Conservation (phyloP, 305 asterid species). For the Fraxinus albicans region DNA sequence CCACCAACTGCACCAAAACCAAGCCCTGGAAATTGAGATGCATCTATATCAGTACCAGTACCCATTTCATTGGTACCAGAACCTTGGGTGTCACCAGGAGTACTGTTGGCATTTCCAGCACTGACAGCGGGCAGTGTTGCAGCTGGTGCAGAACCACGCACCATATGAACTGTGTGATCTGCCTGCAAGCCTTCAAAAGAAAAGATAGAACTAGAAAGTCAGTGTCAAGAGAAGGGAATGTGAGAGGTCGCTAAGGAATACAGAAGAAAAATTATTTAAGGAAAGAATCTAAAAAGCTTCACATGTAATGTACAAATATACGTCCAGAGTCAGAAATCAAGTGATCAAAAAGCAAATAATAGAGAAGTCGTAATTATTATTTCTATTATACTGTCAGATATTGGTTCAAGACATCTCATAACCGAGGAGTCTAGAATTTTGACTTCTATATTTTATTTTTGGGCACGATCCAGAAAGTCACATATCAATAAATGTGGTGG, state of each 20-base stretch:
- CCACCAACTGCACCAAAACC: slow-evolving; percentile 51
- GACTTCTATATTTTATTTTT: no score
- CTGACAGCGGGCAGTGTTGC: slow-evolving; percentile 42
- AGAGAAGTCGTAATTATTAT: no score
- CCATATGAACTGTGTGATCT: slow-evolving; percentile 39
- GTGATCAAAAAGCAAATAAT: no score
- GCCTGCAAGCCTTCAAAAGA: slow-evolving; percentile 50
- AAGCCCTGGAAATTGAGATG: slow-evolving; percentile 47
- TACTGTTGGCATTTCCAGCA: slow-evolving; percentile 34
- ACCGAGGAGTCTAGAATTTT: no score
- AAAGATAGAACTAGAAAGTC: background rate
- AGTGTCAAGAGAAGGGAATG: slow-evolving; percentile 8
- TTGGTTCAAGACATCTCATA: no score
- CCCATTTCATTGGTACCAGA: slow-evolving; percentile 37
- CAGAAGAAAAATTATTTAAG: background rate
- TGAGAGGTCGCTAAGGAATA: background rate
- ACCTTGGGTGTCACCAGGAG: slow-evolving; percentile 38
- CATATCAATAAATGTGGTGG: no score
- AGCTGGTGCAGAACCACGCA: slow-evolving; percentile 65
- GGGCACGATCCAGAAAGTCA: no score
- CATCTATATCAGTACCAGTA: slow-evolving; percentile 39
- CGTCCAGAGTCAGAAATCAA: no score
- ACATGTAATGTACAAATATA: no score
- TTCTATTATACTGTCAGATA: no score
- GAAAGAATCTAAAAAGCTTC: background rate